Conservation (phyloP, 371 early-diverging fungal species). For the Mortierella sp. region DNA sequence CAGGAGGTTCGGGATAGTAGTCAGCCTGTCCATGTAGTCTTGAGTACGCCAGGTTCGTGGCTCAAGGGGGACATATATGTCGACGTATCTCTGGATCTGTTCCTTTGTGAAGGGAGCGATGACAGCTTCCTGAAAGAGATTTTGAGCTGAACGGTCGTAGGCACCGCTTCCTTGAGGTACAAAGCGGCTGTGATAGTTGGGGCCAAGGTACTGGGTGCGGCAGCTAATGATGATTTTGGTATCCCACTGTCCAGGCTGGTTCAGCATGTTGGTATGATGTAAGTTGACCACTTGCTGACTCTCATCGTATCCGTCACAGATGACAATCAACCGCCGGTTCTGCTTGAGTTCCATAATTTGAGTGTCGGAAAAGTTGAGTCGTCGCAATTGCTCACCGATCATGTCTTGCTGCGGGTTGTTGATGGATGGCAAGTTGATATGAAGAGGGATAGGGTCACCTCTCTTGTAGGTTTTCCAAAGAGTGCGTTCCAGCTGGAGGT, state of each 20-base stretch:
- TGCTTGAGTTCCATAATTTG: not conserved
- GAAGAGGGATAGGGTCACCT: too few relatives aligned
- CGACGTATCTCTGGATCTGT: constrained; percentile 23
- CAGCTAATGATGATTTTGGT: not conserved
- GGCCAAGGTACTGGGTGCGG: too few relatives aligned
- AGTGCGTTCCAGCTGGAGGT: too few relatives aligned
- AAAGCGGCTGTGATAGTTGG: not conserved
- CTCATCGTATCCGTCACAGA: too few relatives aligned
- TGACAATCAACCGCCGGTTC: too few relatives aligned
- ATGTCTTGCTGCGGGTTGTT: not conserved
- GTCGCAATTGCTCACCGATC: not conserved
- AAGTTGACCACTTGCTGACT: not conserved
- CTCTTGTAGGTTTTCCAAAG: too few relatives aligned
- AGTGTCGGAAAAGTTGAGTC: not conserved
- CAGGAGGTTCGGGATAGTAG: not conserved
- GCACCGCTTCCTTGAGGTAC: not conserved
- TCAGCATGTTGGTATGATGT: not conserved
- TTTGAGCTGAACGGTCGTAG: not conserved
- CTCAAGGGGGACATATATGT: not conserved
- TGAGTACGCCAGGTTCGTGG: not conserved
- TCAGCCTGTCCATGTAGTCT: not conserved
- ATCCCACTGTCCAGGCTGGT: not conserved
- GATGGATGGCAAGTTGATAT: not conserved
- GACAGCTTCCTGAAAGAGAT: constrained; percentile 8
- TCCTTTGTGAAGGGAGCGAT: not conserved